phyloP scores from a whole-genome alignment of 441 rosid species.

The Adansonia gregorii region DNA sequence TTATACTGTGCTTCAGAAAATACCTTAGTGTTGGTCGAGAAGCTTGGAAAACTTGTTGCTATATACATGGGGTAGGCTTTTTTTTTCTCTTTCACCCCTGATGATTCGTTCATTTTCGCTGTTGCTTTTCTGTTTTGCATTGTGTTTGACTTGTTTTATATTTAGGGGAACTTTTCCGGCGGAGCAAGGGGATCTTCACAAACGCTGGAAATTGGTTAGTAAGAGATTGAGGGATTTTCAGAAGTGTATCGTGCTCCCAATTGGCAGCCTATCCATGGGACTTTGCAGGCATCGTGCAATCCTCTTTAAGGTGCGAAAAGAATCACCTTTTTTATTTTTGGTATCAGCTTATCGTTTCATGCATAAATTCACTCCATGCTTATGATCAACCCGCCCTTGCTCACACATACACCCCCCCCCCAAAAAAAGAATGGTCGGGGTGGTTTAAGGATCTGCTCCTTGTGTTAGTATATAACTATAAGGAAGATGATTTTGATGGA shows the following conservation, averaged over 20 bases:
- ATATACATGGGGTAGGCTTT: constrained; percentile 77
- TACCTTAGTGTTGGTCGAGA: constrained; percentile 70
- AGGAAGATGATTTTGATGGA: background rate
- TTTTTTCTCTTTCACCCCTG: background rate
- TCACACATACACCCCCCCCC: too few species aligned
- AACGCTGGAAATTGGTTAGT: constrained; percentile 77
- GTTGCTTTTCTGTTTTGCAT: background rate
- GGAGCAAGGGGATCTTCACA: constrained; percentile 86
- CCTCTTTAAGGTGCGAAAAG: constrained; percentile 71
- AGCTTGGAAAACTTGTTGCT: constrained; percentile 87
- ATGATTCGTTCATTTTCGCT: background rate
- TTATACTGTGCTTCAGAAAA: constrained; percentile 73
- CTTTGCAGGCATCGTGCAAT: constrained; percentile 96
- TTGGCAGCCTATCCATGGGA: constrained; percentile 85
- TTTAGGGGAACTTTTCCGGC: constrained; percentile 71
- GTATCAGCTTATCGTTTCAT: background rate
- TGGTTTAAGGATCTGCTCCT: too few species aligned
- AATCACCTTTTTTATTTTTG: background rate
- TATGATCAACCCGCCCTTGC: background rate
- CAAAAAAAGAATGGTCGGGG: too few species aligned
- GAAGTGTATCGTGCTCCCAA: constrained; percentile 82
- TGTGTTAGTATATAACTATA: background rate
- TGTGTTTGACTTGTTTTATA: constrained; percentile 28
- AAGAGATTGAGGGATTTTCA: constrained; percentile 63
- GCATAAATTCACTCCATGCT: background rate